Conservation (phyloP, 345 rosid genomes). For the Euphorbia peplus region DNA sequence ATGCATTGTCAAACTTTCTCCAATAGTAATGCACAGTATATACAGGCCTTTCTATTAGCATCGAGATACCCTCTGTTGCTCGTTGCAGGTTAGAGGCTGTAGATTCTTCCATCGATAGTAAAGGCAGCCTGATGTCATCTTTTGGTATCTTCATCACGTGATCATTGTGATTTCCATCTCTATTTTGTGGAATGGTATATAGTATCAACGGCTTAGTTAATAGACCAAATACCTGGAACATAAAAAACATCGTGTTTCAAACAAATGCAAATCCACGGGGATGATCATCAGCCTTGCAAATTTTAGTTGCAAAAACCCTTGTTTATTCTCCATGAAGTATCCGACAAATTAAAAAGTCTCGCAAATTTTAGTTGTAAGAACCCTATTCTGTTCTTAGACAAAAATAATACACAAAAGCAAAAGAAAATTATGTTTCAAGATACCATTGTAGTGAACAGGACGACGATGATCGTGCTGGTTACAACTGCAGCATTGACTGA, state of each 20-base stretch:
- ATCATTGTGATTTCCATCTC: neutral
- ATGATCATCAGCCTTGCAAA: no score
- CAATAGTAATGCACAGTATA: slow-evolving; percentile 78
- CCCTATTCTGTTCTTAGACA: no score
- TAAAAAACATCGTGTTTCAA: neutral
- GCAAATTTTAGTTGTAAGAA: no score
- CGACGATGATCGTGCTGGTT: slow-evolving; percentile 61
- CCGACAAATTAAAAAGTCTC: no score
- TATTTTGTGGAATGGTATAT: slow-evolving; percentile 47
- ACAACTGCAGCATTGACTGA: slow-evolving; percentile 67
- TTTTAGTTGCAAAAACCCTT: no score
- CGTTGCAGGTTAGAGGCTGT: slow-evolving; percentile 58
- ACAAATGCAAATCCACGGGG: neutral
- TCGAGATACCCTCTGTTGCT: slow-evolving; percentile 67
- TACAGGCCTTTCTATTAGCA: slow-evolving; percentile 74
- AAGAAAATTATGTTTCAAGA: neutral
- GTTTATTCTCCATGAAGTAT: no score
- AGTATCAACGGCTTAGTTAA: slow-evolving; percentile 72
- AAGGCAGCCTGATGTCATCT: slow-evolving; percentile 55
- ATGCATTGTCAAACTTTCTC: slow-evolving; percentile 74
- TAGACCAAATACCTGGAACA: slow-evolving; percentile 75
- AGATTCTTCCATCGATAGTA: slow-evolving; percentile 67
- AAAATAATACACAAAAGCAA: no score
- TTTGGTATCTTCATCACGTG: slow-evolving; percentile 42
- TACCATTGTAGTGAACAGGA: slow-evolving; percentile 75